Conservation (phyloP, 2,329 filamentous ascomycete species). For the Blastomyces gilchristii region DNA sequence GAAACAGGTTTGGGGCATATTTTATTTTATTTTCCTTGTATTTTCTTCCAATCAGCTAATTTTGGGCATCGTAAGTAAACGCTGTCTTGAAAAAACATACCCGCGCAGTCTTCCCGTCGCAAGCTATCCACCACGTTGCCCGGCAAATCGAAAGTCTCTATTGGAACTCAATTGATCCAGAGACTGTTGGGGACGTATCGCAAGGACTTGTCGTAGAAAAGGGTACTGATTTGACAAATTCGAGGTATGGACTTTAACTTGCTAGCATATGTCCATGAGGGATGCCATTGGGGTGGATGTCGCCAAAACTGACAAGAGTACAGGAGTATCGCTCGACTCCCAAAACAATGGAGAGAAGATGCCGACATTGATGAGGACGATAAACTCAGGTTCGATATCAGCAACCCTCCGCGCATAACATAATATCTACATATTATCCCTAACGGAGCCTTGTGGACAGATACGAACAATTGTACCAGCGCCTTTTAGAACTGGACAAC, state of each 20-base stretch:
- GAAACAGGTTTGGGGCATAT: not conserved
- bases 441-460: conserved; percentile 11
- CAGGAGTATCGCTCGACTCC: conserved; percentile 33
- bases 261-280: not conserved
- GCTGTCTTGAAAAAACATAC: conserved; percentile 43
- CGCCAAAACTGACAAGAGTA: conserved; percentile 9
- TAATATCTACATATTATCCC: conserved; percentile 3
- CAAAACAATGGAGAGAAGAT: conserved; percentile 27
- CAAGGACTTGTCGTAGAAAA: conserved; percentile 27
- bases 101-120: conserved; percentile 43
- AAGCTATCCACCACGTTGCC: conserved; percentile 46
- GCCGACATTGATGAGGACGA: conserved; percentile 24
- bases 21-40: not conserved
- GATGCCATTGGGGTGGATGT: not conserved
- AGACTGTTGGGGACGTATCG: conserved; percentile 18
- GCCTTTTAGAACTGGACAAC: conserved; percentile 38
- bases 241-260: conserved; percentile 24
- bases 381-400: conserved; percentile 23
- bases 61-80: conserved; percentile 35
- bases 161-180: conserved; percentile 40
- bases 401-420: conserved; percentile 6
- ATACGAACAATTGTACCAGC: conserved; percentile 34
- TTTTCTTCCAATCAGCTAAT: conserved; percentile 1
- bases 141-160: conserved; percentile 47
- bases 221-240: conserved; percentile 31